Base-by-base conservation (phyloP, 441 rosid species). In the Monsonia emarginata region DNA sequence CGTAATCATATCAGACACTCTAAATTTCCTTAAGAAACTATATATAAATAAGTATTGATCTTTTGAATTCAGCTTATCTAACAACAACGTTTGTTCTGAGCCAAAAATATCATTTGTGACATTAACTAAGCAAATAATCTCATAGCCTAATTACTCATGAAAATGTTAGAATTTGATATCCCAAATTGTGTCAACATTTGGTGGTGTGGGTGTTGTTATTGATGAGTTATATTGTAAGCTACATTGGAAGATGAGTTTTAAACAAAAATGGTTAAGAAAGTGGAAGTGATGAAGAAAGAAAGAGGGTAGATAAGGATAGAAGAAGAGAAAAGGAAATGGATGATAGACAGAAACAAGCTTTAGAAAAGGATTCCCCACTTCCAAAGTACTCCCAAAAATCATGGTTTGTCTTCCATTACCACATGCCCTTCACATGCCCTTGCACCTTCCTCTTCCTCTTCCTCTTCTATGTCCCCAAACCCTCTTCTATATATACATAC, bases 341-440 rank as follows among this genome's bases (percentile, higher is more conserved):
- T 0, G 56, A 10, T 24, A 25, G 34, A 68, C 32, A 42, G 44
- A 27, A 2, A 19, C 36, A 68, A 36, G 57, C 52, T 44, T 44
- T 0, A 11, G 76, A 71, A 71, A 79, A 68, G 34, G 79, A 76
- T 65, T 62, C 60, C 56, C 32, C 68, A 58, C n/a, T 5, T 21
- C 26, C n/a, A 24, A 32, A 31, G n/a, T 4, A 38, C 34, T 5
- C 65, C 16, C 57, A 28, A 0, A 70, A 61, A 67, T 78, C 63
- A 72, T 69, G 72, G 65, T 14, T 34, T 16, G 7, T 27, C 65
- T 38, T 38, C 21, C 56, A 61, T 61, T 26, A 30, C 69, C 82
- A 76, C 59, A 75, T 72, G 77, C 60, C 36, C 48, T 31, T 74
- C 82, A 78, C 78, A 72, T 74, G 78, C 28, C 27, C 48, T 64